Conservation (phyloP, 1,284 basidiomycete genomes). For the Leucoagaricus sp. region DNA sequence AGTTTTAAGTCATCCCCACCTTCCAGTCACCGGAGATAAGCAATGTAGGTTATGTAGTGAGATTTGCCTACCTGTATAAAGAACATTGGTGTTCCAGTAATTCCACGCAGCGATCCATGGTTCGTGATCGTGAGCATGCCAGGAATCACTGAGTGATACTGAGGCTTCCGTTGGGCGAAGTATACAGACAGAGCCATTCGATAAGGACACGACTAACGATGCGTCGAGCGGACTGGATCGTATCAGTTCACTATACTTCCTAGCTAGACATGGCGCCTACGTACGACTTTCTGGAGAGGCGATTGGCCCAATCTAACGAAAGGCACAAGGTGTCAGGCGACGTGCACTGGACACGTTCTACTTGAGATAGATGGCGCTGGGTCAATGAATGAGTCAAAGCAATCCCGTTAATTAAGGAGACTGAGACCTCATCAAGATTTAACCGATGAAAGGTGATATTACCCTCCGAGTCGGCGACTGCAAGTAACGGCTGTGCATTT, state of each 20-base stretch:
- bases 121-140: slow-evolving; percentile 93
- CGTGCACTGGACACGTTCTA: slow-evolving; percentile 59
- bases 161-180: slow-evolving; percentile 48
- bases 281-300: slow-evolving; percentile 24
- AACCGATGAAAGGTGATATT: slow-evolving; percentile 65
- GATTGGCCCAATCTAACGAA: slow-evolving; percentile 87
- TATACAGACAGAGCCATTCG: slow-evolving; percentile 71
- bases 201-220: slow-evolving; percentile 78
- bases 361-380: slow-evolving; percentile 46
- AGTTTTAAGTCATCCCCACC: slow-evolving; percentile 93
- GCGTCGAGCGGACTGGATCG: slow-evolving; percentile 45
- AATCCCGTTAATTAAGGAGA: not conserved
- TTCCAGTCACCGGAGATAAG: slow-evolving; percentile 29
- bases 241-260: slow-evolving; percentile 6
- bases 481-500: slow-evolving; percentile 51
- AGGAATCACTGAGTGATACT: slow-evolving; percentile 53
- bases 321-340: slow-evolving; percentile 70
- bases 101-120: slow-evolving; percentile 95
- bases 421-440: slow-evolving; percentile 50
- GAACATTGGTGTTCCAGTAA: slow-evolving; percentile 73
- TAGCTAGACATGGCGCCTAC: not conserved
- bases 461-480: slow-evolving; percentile 85
- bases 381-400: not conserved
- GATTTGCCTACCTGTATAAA: slow-evolving; percentile 76
- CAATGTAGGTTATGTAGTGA: not conserved